Base-by-base conservation (phyloP, 176 grass and related monocot genomes). In the Hyparrhenia diplandra region DNA sequence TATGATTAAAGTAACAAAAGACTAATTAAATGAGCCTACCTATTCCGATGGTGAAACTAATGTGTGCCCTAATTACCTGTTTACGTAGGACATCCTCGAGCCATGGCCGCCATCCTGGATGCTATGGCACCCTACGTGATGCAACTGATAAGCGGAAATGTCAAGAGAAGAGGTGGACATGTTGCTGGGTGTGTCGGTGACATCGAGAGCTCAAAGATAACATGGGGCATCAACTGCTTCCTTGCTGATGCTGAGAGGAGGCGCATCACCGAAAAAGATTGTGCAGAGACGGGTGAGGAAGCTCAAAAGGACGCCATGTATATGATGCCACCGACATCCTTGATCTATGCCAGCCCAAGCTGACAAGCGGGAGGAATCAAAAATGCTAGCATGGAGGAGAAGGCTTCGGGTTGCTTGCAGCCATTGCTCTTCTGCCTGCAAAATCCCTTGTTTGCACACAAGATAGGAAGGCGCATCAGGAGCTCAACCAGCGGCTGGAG, bases 81-180 rank as follows among this genome's bases (percentile, higher is more conserved):
- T 21, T 54, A 2, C 1, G 20, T 20, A 54, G 51, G 51, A 54
- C 20, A 6, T 21, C 6, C 45, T 47, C 45, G 45, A 37, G 3
- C 11, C 67, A 87, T 87, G 85, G 71, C 79, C 11, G 67, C 69
- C 60, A 11, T 87, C 6, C 62, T 82, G 17, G 79, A 82, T 29
- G 55, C 77, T 5, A 41, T 87, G 17, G 36, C 68, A 4, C 16
- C 69, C 0, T 24, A 36, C 9, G 24, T 82, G 11, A n/a, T 14
- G 7, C 1, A 43, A 6, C 17, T 39, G 57, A 18, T 82, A 16
- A 16, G 27, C 47, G 0, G 41, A 72, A 14, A 71, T 83, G 59
- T 52, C 25, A 0, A 5, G 21, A 41, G 42, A 43, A 12, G 86
- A 88, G 72, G 25, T 77, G 2, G 24, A 2, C 57, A 36, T 67